These are phyloP conservation scores for Aphanocladium album DNA, from an alignment of 2,329 filamentous ascomycete genomes.

Conservation along the genomic window DNA sequence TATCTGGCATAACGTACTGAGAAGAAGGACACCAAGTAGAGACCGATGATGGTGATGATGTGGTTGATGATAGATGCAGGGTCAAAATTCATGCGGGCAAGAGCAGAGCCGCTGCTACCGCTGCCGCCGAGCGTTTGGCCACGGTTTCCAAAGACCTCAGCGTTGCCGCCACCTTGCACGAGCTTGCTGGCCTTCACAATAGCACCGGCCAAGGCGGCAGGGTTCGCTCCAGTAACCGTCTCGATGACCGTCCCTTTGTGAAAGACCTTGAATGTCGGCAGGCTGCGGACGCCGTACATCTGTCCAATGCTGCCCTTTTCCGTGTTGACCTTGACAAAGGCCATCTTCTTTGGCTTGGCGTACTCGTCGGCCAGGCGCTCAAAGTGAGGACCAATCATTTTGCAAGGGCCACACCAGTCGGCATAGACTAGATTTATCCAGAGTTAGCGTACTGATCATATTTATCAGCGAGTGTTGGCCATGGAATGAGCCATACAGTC, in stretches of 20 bases:
- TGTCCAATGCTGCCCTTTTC: constrained; percentile 71
- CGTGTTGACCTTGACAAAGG: constrained; percentile 89
- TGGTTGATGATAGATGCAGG: constrained; percentile 43
- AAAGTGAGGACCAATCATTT: constrained; percentile 84
- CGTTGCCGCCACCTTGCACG: constrained; percentile 33
- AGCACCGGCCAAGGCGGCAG: constrained; percentile 66
- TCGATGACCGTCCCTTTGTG: constrained; percentile 67
- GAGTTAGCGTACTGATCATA: constrained; percentile 20
- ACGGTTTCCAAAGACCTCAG: constrained; percentile 46
- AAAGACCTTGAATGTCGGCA: constrained; percentile 94
- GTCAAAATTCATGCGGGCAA: constrained; percentile 24
- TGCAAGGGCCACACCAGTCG: constrained; percentile 93
- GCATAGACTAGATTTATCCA: constrained; percentile 67
- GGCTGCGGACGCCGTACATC: constrained; percentile 74
- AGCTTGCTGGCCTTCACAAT: constrained; percentile 66
- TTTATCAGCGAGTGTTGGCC: background rate
- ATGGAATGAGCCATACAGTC: constrained; percentile 9
- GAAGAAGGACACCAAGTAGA: constrained; percentile 59
- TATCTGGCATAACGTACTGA: constrained; percentile 38
- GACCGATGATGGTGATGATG: constrained; percentile 51
- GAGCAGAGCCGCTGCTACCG: constrained; percentile 13
- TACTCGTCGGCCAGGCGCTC: constrained; percentile 77
- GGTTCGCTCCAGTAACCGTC: constrained; percentile 78
- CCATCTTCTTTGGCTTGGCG: constrained; percentile 74
- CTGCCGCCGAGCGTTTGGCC: constrained; percentile 54